Conservation (phyloP, 2,329 filamentous ascomycete species). For the Botryotinia narcissicola region DNA sequence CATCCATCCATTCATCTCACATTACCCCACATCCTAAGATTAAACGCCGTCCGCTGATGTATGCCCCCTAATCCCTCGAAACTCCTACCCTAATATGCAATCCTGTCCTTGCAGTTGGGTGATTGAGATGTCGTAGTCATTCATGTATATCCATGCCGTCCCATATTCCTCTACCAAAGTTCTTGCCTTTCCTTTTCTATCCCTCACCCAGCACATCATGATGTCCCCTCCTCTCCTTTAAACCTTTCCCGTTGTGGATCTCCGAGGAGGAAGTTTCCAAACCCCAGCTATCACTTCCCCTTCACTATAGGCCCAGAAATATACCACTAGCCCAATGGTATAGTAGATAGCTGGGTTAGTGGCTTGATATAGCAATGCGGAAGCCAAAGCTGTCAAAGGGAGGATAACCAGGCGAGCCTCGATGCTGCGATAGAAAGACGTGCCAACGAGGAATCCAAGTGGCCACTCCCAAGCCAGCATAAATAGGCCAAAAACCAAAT, state of each 20-base stretch:
- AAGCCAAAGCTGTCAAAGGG: slow-evolving; percentile 72
- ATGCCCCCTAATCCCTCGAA: not conserved
- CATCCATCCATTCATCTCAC: not conserved
- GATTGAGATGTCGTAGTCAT: slow-evolving; percentile 7
- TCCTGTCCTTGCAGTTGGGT: slow-evolving; percentile 4
- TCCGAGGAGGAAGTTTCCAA: slow-evolving; percentile 35
- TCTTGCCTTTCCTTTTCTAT: not conserved
- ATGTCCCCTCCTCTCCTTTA: slow-evolving; percentile 21
- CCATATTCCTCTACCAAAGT: not conserved
- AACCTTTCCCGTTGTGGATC: slow-evolving; percentile 30
- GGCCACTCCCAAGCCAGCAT: slow-evolving; percentile 92
- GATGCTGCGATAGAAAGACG: slow-evolving; percentile 78
- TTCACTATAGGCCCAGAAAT: slow-evolving; percentile 97
- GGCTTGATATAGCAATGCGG: slow-evolving; percentile 82
- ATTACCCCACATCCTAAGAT: not conserved
- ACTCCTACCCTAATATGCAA: slow-evolving; percentile 1
- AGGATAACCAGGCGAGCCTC: slow-evolving; percentile 80
- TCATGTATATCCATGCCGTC: slow-evolving; percentile 7
- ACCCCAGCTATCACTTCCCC: slow-evolving; percentile 68
- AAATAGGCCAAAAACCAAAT: slow-evolving; percentile 75
- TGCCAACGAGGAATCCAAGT: slow-evolving; percentile 71
- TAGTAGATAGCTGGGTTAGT: slow-evolving; percentile 94
- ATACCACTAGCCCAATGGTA: slow-evolving; percentile 76
- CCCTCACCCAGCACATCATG: not conserved
- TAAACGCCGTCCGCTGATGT: slow-evolving; percentile 19